phyloP scores from a whole-genome alignment of 1,284 basidiomycete species.

The Austroboletus novae-zelandiae region DNA sequence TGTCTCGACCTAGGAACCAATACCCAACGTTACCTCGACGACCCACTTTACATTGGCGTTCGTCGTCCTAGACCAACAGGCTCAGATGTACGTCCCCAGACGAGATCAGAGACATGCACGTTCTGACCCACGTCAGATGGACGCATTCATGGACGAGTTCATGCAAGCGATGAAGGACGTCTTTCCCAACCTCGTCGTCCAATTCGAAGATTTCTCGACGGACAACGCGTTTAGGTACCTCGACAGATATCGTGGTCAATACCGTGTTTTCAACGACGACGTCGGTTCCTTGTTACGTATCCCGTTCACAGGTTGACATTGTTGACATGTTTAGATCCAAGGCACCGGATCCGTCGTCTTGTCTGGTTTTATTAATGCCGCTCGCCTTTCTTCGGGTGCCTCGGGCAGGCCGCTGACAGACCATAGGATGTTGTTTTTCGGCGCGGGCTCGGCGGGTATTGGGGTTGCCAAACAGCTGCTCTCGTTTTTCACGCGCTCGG shows the following conservation, averaged over 20 bases:
- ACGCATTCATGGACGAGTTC: constrained; percentile 79
- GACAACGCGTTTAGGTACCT: constrained; percentile 77
- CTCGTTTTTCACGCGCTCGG: constrained; percentile 70
- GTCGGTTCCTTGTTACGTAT: constrained; percentile 37
- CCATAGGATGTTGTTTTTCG: constrained; percentile 79
- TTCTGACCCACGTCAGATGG: constrained; percentile 43
- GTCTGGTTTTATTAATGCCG: constrained; percentile 78
- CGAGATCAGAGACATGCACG: background rate
- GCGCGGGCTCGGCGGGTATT: constrained; percentile 75
- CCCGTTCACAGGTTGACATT: too few species aligned
- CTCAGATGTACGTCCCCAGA: constrained; percentile 37
- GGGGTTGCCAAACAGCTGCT: constrained; percentile 79
- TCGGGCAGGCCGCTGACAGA: constrained; percentile 63
- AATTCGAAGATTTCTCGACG: constrained; percentile 82
- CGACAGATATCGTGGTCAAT: constrained; percentile 56
- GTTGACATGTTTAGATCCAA: constrained; percentile 43
- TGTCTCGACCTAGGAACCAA: constrained; percentile 80
- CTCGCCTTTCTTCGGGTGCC: constrained; percentile 59
- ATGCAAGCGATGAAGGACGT: constrained; percentile 68
- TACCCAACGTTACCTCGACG: constrained; percentile 67
- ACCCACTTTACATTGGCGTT: constrained; percentile 82
- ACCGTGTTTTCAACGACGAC: constrained; percentile 81
- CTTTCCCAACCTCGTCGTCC: constrained; percentile 74
- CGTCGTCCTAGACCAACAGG: constrained; percentile 54
- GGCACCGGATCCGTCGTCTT: constrained; percentile 76